Evolutionary conservation across 2,329 filamentous ascomycete genomes (phyloP).

Genomic region (Zalaria sp.): DNA sequence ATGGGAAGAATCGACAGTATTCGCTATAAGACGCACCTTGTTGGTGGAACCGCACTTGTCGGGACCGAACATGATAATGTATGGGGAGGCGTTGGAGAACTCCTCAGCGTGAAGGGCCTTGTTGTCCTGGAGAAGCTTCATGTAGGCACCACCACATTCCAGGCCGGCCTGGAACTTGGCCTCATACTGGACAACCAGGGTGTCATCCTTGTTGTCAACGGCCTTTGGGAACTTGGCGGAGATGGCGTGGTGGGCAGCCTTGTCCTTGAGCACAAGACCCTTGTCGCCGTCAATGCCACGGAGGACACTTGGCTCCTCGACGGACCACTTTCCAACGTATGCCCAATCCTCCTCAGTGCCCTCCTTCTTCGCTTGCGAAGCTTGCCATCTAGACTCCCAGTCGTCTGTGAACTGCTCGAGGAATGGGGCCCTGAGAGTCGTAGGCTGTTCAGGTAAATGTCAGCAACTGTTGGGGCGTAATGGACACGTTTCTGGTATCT

Average conservation of each 20-base stretch:
- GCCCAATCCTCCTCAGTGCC: constrained; percentile 83
- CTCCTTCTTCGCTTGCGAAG: constrained; percentile 94
- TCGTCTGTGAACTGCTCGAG: constrained; percentile 96
- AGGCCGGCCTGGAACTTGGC: constrained; percentile 97
- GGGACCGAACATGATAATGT: constrained; percentile 99
- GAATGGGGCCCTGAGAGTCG: constrained; percentile 80
- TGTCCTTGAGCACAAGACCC: constrained; percentile 95
- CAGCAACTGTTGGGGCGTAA: background rate
- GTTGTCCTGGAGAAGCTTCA: constrained; percentile 98
- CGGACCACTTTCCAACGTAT: constrained; percentile 90
- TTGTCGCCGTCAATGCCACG: constrained; percentile 93
- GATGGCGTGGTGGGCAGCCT: constrained; percentile 96
- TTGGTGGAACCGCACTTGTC: constrained; percentile 99
- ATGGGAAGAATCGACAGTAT: background rate
- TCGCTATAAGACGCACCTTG: constrained; percentile 49
- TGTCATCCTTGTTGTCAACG: constrained; percentile 95
- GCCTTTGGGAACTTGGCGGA: constrained; percentile 96
- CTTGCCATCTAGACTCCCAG: constrained; percentile 89
- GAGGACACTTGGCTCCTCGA: constrained; percentile 81
- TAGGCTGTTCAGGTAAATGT: constrained; percentile 46
- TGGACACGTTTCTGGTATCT: constrained; percentile 10
- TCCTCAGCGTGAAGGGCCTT: constrained; percentile 93
- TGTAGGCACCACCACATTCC: constrained; percentile 94
- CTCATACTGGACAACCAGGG: constrained; percentile 95
- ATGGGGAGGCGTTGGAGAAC: constrained; percentile 93